These are phyloP conservation scores for Nitzschia sp. DNA, from an alignment of 108 stramenopile species.

Conservation along the genomic window DNA sequence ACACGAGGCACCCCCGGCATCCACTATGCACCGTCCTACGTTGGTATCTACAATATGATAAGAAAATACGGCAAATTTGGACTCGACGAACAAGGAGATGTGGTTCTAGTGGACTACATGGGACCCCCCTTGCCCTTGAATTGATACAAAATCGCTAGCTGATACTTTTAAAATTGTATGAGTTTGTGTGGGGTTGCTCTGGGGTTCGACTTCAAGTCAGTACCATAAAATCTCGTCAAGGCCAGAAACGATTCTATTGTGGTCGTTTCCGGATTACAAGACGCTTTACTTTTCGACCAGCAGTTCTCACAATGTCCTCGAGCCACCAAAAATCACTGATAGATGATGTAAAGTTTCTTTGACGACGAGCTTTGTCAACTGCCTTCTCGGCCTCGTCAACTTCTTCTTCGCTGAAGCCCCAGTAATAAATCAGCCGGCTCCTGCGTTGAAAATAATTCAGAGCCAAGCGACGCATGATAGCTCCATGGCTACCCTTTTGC, in stretches of 20 bases:
- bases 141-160: no score
- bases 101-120: neutral
- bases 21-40: conserved; percentile 22
- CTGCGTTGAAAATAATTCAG: conserved; percentile 49
- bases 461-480: conserved; percentile 17
- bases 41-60: conserved; percentile 23
- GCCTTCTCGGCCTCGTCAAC: conserved; percentile 12
- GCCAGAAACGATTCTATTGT: no score
- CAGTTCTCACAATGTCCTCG: conserved; percentile 26
- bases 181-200: no score
- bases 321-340: conserved; percentile 10
- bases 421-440: conserved; percentile 20
- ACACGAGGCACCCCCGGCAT: conserved; percentile 1
- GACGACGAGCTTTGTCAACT: conserved; percentile 8
- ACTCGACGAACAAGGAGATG: neutral
- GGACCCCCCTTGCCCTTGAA: neutral
- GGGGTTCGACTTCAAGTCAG: no score
- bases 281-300: conserved; percentile 31
- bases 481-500: neutral
- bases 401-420: conserved; percentile 20
- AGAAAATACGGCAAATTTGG: conserved; percentile 11
- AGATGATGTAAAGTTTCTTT: conserved; percentile 23
- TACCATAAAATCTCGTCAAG: no score
- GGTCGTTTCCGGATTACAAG: conserved; percentile 11
- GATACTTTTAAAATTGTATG: no score